Evolutionary conservation across 306 rosid species (phyloP), one percentile per base, ranked within the genome.

Genomic region (Parietaria judaica): DNA sequence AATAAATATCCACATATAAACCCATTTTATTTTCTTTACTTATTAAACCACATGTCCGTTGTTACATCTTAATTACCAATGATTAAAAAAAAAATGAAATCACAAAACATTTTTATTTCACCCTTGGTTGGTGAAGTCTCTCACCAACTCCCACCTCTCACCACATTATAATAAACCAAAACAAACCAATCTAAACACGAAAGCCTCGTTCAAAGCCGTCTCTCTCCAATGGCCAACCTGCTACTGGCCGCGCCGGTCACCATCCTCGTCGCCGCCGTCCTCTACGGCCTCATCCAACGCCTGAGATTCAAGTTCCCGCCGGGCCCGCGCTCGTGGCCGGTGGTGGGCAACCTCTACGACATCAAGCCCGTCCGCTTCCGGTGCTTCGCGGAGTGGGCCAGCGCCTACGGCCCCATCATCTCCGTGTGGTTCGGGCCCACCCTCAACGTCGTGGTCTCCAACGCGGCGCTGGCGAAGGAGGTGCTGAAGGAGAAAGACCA

Each of bases 401-500:
- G 84, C 23, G 38, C 73, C 1, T 91, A 80, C 5, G 97, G 97
- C 0, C 95, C 97, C 2, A 80, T 91, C 54, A 85, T 91, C 37
- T 91, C 97, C 10, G 96, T 87, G 0, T 91, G 97, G 97, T 81
- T 81, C 8, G 97, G 96, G 0, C 81, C 97, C 3, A 87, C 84
- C 0, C 44, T 91, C 6, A 85, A 85, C 64, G 92, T 87, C 6
- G 16, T 85, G 12, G 96, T 91, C 14, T 85, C 92, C 0, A 91
- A 68, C 69, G 5, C 92, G 0, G 86, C 74, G 31, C 11, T 87
- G 72, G 97, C 97, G 0, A 85, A 47, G 44, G 86, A 85, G 51
- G 96, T 91, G 15, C 64, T 91, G 6, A 91, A 87, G 69, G 96
- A 87, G 39, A 65, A 85, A 0, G 97, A 91, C 36, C 92, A 87